Conservation (phyloP, 306 rosid species). For the Rosa rugosa region DNA sequence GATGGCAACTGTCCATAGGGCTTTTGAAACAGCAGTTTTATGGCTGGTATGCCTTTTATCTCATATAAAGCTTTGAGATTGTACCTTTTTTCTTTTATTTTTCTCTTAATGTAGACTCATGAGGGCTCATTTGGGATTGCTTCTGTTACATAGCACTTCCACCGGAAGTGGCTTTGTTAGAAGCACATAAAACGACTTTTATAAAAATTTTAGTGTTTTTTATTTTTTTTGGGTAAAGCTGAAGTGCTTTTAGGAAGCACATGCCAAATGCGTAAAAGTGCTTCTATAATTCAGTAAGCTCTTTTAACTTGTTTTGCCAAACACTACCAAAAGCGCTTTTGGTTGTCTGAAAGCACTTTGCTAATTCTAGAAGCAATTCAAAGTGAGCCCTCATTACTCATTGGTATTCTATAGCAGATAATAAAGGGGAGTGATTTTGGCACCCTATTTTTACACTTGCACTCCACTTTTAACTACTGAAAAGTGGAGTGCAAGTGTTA, state of each 20-base stretch:
- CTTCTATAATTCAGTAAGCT: not conserved
- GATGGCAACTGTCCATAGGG: slow-evolving; percentile 85
- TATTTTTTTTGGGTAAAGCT: not conserved
- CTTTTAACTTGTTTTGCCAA: not conserved
- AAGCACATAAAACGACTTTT: not conserved
- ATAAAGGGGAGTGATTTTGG: not conserved
- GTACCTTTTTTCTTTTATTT: not conserved
- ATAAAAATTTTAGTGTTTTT: not conserved
- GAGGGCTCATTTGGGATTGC: not conserved
- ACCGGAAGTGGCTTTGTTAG: not conserved
- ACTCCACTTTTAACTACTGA: not conserved
- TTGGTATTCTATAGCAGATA: not conserved
- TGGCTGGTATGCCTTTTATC: slow-evolving; percentile 80
- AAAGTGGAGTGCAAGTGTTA: not conserved
- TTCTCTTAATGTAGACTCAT: not conserved
- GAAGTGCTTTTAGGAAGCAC: not conserved
- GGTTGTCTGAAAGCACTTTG: not conserved
- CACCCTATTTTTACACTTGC: not conserved
- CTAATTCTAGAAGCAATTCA: not conserved
- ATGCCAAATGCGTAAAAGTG: not conserved
- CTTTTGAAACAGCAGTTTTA: slow-evolving; percentile 79
- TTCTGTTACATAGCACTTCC: not conserved
- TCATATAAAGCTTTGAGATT: slow-evolving; percentile 23
- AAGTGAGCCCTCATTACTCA: not conserved
- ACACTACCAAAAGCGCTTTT: not conserved